Evolutionary conservation across 306 rosid genomes (phyloP), one percentile per base, ranked within the genome.

Genomic region (Trifolium repens): DNA sequence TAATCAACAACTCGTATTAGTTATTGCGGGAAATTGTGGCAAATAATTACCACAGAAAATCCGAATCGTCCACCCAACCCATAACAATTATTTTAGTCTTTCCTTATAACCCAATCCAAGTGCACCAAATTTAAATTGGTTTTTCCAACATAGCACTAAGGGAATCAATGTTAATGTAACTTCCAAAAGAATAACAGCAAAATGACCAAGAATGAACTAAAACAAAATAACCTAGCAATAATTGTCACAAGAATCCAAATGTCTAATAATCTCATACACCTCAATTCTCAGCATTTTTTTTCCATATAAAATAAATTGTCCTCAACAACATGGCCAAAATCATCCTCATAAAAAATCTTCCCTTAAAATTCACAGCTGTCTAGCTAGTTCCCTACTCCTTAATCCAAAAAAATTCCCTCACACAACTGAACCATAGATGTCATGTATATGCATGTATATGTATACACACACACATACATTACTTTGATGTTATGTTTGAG

Each of bases 281-380:
- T 30, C 47, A 32, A 37, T 39, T 69, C 40, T 35, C 1, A 49
- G 13, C 46, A 26, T 19, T 22, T 19, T 8, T 8, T 32, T 46
- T 66, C 39, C 43, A 60, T 5, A 37, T 78, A 43, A 13, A 77
- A 7, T 69, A 30, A 65, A 57, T 55, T 67, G 58, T 68, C 69
- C 6, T 54, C 26, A 69, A 46, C 69, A 79, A 53, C 76, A 13
- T 44, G 52, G 10, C 69, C 69, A 79, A 79, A 66, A 79, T 14
- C n/a, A 79, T 66, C 79, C 47, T 1, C 4, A 66, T 12, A 67
- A 64, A 46, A 65, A 58, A 54, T 59, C 67, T 59, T 75, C 59
- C 57, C 64, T 17, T 34, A 22, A 44, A 79, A 55, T 55, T 13
- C 55, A 49, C 55, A 49, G 55, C 55, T 49, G 55, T 49, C 17